Evolutionary conservation across 306 rosid genomes (phyloP).

Genomic region (Luffa aegyptiaca): DNA sequence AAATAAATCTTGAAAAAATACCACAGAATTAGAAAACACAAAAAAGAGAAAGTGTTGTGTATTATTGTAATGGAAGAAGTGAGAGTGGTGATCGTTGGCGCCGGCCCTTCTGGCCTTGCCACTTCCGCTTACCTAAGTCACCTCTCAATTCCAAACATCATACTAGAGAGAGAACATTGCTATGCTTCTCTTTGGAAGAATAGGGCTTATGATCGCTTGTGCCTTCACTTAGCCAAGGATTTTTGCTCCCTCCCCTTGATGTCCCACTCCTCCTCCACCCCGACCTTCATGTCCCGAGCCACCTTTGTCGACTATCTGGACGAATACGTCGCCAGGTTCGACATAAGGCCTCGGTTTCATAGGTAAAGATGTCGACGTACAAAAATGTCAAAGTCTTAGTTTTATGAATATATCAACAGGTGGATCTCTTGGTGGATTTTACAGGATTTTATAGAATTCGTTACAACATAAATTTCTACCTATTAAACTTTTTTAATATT

Average conservation of each 20-base stretch:
- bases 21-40: not conserved
- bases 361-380: not conserved
- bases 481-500: too few relatives aligned
- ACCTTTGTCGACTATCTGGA: conserved; percentile 10
- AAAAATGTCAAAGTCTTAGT: too few relatives aligned
- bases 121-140: conserved; percentile 14
- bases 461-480: too few relatives aligned
- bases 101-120: conserved; percentile 29
- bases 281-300: conserved; percentile 17
- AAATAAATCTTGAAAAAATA: not conserved
- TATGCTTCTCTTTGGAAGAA: conserved; percentile 25
- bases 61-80: conserved; percentile 11
- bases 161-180: conserved; percentile 25
- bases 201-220: conserved; percentile 18
- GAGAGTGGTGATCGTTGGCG: conserved; percentile 17
- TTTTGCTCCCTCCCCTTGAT: conserved; percentile 23
- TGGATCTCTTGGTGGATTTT: too few relatives aligned
- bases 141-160: conserved; percentile 5
- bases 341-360: conserved; percentile 1
- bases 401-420: too few relatives aligned
- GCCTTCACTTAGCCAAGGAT: conserved; percentile 19
- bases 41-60: not conserved
- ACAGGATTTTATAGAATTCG: too few relatives aligned
- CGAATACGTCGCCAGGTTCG: conserved; percentile 2
- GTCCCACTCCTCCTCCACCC: not conserved